Conservation (phyloP, 1,284 basidiomycete species). For the Ustilago trichophora region DNA sequence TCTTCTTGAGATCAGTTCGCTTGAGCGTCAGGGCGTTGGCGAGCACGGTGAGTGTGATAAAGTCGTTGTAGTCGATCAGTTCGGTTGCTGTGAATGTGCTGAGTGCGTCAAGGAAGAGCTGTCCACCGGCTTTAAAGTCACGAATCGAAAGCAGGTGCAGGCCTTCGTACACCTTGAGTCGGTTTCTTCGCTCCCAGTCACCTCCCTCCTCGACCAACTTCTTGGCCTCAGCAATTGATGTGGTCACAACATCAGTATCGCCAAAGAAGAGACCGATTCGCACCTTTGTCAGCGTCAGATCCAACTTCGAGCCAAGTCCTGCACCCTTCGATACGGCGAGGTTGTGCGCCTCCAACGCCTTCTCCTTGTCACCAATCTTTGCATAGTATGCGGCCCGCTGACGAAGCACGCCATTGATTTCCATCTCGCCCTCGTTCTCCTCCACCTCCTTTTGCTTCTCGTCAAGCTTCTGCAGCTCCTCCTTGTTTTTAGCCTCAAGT, state of each 20-base stretch:
- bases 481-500: slow-evolving; percentile 80
- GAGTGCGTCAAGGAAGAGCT: slow-evolving; percentile 86
- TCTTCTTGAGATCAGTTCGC: slow-evolving; percentile 89
- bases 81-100: slow-evolving; percentile 95
- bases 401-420: slow-evolving; percentile 86
- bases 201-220: slow-evolving; percentile 92
- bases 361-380: slow-evolving; percentile 84
- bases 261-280: slow-evolving; percentile 91
- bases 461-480: slow-evolving; percentile 80
- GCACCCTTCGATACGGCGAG: slow-evolving; percentile 90
- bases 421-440: slow-evolving; percentile 90
- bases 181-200: slow-evolving; percentile 96
- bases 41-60: slow-evolving; percentile 86
- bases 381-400: slow-evolving; percentile 88
- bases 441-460: slow-evolving; percentile 83
- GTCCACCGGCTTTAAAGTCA: slow-evolving; percentile 70
- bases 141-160: slow-evolving; percentile 86
- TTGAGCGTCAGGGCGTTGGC: slow-evolving; percentile 80
- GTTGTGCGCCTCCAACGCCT: slow-evolving; percentile 77
- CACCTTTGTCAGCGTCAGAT: slow-evolving; percentile 87
- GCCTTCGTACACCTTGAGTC: slow-evolving; percentile 93
- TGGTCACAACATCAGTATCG: slow-evolving; percentile 79
- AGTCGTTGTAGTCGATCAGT: slow-evolving; percentile 87
- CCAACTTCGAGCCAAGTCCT: slow-evolving; percentile 90
- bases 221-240: slow-evolving; percentile 82